These are phyloP conservation scores for Tremellales sp. DNA, from an alignment of 1,284 basidiomycete species.

Conservation along the genomic window DNA sequence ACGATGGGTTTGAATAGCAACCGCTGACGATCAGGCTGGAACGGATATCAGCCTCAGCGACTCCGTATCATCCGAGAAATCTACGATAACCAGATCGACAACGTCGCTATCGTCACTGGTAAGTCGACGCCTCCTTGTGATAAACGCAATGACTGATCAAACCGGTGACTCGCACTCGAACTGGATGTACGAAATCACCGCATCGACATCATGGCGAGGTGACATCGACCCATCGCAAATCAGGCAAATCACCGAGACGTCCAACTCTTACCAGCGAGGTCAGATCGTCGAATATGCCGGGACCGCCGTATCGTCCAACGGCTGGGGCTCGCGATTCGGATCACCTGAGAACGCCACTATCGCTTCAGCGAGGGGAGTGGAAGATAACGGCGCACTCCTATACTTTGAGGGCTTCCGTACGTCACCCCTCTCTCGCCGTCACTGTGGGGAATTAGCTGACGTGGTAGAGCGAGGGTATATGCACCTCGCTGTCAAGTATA, in stretches of 20 bases:
- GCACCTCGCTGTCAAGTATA: slow-evolving; percentile 5
- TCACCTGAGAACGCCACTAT: slow-evolving; percentile 2
- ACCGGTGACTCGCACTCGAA: slow-evolving; percentile 57
- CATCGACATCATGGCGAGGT: slow-evolving; percentile 9
- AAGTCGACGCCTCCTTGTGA: too few species aligned
- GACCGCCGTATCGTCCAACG: slow-evolving; percentile 59
- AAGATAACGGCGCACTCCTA: slow-evolving; percentile 3
- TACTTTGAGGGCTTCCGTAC: slow-evolving; percentile 4
- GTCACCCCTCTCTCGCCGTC: background rate
- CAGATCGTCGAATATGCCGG: slow-evolving; percentile 63
- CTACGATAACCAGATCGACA: slow-evolving; percentile 56
- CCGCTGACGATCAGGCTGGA: slow-evolving; percentile 52
- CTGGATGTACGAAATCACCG: slow-evolving; percentile 15
- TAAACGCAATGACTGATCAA: too few species aligned
- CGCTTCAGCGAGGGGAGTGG: background rate
- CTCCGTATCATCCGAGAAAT: slow-evolving; percentile 58
- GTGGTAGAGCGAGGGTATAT: slow-evolving; percentile 6
- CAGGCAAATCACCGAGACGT: slow-evolving; percentile 28
- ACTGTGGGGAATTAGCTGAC: background rate
- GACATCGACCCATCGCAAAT: slow-evolving; percentile 9
- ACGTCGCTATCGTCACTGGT: slow-evolving; percentile 60
- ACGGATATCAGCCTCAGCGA: slow-evolving; percentile 60
- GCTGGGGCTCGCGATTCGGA: slow-evolving; percentile 21
- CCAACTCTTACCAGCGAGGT: slow-evolving; percentile 51
- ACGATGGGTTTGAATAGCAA: too few species aligned